Percentiles rank a stretch among this genome's conserved stretches.
These are phyloP conservation scores for Apiosordaria backusii DNA, from an alignment of 495 filamentous ascomycete species.

Conservation along the genomic window DNA sequence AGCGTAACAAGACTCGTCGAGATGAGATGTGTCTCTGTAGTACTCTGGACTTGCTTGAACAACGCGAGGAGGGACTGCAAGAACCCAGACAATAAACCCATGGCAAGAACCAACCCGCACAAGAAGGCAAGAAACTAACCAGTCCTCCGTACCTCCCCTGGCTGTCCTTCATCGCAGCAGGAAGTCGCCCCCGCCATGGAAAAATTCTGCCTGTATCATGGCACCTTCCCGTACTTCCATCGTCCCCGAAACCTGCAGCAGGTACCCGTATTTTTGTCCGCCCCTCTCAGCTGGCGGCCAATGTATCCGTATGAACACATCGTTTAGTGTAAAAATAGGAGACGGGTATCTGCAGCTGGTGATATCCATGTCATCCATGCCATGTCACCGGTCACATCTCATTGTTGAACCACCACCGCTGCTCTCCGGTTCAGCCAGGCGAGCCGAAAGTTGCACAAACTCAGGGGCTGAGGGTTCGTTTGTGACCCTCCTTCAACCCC, in stretches of 20 bases:
- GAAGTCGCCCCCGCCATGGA: neutral
- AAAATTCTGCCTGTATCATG: neutral
- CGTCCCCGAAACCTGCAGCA: neutral
- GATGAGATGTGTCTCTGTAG: no score
- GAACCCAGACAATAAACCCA: no score
- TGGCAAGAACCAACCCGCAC: neutral
- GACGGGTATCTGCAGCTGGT: neutral
- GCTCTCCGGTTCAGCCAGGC: no score
- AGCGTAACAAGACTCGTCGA: no score
- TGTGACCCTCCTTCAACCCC: neutral
- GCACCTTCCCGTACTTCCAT: neutral
- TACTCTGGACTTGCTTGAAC: no score
- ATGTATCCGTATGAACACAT: neutral
- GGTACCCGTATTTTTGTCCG: neutral
- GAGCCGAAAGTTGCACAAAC: neutral
- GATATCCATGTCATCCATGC: neutral
- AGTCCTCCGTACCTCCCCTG: neutral
- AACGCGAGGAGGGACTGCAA: no score
- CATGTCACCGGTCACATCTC: no score
- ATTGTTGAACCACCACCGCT: no score
- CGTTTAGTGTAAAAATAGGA: neutral
- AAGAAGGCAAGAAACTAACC: neutral
- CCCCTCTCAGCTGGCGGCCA: neutral
- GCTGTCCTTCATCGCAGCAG: no score
- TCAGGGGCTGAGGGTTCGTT: neutral